These are phyloP conservation scores for Parastagonospora avenae DNA, from an alignment of 2,329 filamentous ascomycete species.

Conservation along the genomic window DNA sequence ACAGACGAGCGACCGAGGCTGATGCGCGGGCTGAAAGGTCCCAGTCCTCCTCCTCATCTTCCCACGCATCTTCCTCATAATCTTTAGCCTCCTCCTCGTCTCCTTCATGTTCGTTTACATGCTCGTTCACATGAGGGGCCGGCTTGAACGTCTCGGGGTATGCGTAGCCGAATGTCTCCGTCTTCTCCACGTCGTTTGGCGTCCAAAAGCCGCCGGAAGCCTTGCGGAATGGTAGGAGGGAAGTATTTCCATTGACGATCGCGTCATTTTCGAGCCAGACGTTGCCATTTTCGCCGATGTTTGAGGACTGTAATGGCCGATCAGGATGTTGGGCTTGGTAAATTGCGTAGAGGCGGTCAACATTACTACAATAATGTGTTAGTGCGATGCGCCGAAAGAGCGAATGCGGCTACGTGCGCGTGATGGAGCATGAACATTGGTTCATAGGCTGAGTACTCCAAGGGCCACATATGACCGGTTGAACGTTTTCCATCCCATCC, in stretches of 20 bases:
- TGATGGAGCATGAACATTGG: constrained; percentile 60
- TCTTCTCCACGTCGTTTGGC: constrained; percentile 30
- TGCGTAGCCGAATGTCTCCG: constrained; percentile 35
- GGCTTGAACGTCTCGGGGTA: constrained; percentile 42
- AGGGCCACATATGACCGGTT: constrained; percentile 72
- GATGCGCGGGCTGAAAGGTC: too few species aligned
- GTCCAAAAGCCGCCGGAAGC: constrained; percentile 34
- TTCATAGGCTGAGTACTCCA: constrained; percentile 75
- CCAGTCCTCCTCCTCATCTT: too few species aligned
- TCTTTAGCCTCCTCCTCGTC: too few species aligned
- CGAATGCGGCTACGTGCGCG: constrained; percentile 37
- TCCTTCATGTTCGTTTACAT: too few species aligned
- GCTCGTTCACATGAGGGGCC: constrained; percentile 4
- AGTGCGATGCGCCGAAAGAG: not conserved
- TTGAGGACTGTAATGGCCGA: constrained; percentile 63
- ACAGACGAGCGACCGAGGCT: constrained; percentile 21
- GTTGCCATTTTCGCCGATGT: constrained; percentile 31
- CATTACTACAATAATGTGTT: constrained; percentile 25
- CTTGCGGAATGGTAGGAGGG: constrained; percentile 49
- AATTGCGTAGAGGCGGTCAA: constrained; percentile 64
- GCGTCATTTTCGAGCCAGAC: constrained; percentile 46
- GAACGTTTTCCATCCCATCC: constrained; percentile 14
- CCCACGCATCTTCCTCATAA: too few species aligned
- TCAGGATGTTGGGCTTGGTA: constrained; percentile 75
- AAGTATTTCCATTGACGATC: constrained; percentile 53